Evolutionary conservation across 495 filamentous ascomycete species (phyloP).

Genomic region (Aspergillus diversus): DNA sequence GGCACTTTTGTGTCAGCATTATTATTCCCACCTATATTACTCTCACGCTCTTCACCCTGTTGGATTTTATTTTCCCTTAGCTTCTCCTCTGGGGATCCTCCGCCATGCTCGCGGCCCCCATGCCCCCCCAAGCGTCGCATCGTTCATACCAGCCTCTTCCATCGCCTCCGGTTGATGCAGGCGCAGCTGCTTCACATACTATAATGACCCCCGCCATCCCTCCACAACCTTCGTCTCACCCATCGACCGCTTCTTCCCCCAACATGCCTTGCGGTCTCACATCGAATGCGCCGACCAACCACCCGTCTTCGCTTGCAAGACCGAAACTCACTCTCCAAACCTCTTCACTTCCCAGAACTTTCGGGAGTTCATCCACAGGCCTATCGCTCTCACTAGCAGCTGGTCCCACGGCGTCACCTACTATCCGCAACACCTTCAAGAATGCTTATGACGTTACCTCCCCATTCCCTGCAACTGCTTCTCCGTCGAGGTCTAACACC

Average conservation of each 20-base stretch:
- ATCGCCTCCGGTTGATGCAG: constrained; percentile 22
- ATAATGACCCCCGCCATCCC: constrained; percentile 23
- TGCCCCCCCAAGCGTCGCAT: constrained; percentile 20
- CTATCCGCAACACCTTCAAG: constrained; percentile 78
- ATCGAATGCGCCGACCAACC: constrained; percentile 38
- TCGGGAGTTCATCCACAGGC: constrained; percentile 57
- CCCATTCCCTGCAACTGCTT: constrained; percentile 61
- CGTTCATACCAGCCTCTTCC: constrained; percentile 7
- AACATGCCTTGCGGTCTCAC: constrained; percentile 32
- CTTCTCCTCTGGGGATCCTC: constrained; percentile 10
- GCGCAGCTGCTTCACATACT: constrained; percentile 15
- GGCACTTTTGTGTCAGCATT: constrained; percentile 30
- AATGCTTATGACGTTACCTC: constrained; percentile 76
- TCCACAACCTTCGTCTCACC: constrained; percentile 30
- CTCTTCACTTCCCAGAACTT: constrained; percentile 50
- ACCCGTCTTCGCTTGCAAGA: constrained; percentile 53
- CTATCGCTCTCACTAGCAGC: constrained; percentile 60
- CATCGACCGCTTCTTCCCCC: constrained; percentile 34
- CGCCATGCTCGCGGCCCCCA: constrained; percentile 25
- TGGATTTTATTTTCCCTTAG: background rate
- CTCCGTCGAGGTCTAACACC: constrained; percentile 37
- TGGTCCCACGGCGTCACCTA: constrained; percentile 70
- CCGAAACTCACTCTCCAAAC: constrained; percentile 86
- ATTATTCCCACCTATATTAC: constrained; percentile 22
- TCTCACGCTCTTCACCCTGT: constrained; percentile 1